phyloP scores from a whole-genome alignment of 176 grass and related monocot species.

The Stipa capillata region DNA sequence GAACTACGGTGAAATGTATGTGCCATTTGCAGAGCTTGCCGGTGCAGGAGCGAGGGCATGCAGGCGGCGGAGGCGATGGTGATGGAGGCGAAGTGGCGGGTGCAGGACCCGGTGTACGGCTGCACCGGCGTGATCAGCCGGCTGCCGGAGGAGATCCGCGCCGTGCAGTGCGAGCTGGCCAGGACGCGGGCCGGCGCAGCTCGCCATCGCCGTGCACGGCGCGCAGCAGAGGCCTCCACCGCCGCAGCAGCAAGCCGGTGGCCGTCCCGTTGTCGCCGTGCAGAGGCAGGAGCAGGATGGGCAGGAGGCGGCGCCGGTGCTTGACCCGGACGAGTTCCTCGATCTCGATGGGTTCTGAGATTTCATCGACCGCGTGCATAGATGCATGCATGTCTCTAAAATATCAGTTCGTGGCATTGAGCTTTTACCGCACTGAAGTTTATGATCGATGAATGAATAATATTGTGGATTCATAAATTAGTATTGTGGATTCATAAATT shows the following conservation, averaged over 20 bases:
- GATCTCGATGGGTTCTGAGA: background rate
- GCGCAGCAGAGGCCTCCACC: background rate
- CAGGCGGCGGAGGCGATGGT: slow-evolving; percentile 46
- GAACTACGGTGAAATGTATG: background rate
- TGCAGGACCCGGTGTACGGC: slow-evolving; percentile 73
- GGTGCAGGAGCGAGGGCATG: slow-evolving; percentile 23
- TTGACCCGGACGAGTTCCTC: slow-evolving; percentile 27
- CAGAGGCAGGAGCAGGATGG: background rate
- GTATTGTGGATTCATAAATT: too few relatives aligned
- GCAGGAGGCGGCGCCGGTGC: background rate
- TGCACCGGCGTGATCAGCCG: slow-evolving; percentile 33
- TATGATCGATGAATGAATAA: background rate
- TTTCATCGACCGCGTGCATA: background rate
- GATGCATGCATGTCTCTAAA: background rate
- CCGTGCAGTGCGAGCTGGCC: slow-evolving; percentile 40
- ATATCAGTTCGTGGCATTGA: background rate
- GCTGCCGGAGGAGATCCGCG: slow-evolving; percentile 43
- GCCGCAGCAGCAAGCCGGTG: background rate
- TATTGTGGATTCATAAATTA: too few relatives aligned
- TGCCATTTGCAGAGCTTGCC: slow-evolving; percentile 27
- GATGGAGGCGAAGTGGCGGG: slow-evolving; percentile 52
- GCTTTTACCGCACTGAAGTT: background rate
- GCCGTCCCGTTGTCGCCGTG: background rate
- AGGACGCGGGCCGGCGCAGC: slow-evolving; percentile 37
- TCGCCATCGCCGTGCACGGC: slow-evolving; percentile 22